Percentiles rank a stretch among this genome's conserved stretches.
Evolutionary conservation across 805 yeast genomes (phyloP).

Genomic region (Nakazawaea wyomingensis): DNA sequence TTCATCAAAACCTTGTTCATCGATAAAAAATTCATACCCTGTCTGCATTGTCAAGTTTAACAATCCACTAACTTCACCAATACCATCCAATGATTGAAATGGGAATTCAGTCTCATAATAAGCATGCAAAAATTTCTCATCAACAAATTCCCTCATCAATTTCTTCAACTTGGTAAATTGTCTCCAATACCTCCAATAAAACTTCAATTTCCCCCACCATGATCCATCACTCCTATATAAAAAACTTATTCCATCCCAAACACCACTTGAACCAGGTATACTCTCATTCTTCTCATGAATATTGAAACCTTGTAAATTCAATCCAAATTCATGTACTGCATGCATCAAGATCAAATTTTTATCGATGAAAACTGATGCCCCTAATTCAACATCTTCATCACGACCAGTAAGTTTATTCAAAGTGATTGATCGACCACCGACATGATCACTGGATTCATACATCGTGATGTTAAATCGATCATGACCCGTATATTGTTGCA

Average conservation of each 20-base stretch:
- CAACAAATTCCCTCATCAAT: slow-evolving; percentile 17
- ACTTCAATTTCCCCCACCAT: slow-evolving; percentile 12
- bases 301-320: slow-evolving; percentile 18
- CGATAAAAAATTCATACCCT: slow-evolving; percentile 23
- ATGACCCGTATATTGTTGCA: slow-evolving; percentile 33
- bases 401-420: slow-evolving; percentile 25
- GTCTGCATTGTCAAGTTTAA: slow-evolving; percentile 17
- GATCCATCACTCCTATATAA: slow-evolving; percentile 15
- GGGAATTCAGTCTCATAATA: slow-evolving; percentile 32
- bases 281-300: slow-evolving; percentile 13
- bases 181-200: slow-evolving; percentile 28
- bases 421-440: slow-evolving; percentile 44
- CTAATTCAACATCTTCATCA: slow-evolving; percentile 31
- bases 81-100: slow-evolving; percentile 23
- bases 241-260: slow-evolving; percentile 33
- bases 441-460: slow-evolving; percentile 31
- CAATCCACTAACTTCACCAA: slow-evolving; percentile 23
- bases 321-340: slow-evolving; percentile 32
- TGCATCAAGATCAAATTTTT: slow-evolving; percentile 32
- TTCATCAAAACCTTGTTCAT: not conserved
- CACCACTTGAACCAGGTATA: slow-evolving; percentile 19
- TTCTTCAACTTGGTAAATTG: slow-evolving; percentile 21
- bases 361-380: slow-evolving; percentile 39
- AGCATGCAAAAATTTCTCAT: slow-evolving; percentile 25
- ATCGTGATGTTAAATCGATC: slow-evolving; percentile 32